Evolutionary conservation across 331 rosid species (phyloP).

Genomic region (Cucumis variabilis): DNA sequence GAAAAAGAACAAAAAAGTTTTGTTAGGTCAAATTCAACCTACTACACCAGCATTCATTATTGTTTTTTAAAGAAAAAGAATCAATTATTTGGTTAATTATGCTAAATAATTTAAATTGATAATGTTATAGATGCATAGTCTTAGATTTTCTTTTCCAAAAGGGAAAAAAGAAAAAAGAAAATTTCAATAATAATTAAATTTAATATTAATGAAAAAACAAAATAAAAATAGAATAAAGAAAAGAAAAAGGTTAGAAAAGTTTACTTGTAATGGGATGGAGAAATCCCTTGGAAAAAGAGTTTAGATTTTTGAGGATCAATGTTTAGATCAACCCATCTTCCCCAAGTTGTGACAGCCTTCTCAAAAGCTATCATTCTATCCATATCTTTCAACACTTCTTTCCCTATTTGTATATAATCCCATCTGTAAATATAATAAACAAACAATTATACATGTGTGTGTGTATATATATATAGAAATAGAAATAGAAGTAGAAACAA

Average conservation of each 20-base stretch:
- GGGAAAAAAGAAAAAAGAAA: too few species aligned
- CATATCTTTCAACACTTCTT: slow-evolving; percentile 63
- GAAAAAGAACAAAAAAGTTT: background rate
- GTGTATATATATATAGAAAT: too few species aligned
- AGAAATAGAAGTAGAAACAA: too few species aligned
- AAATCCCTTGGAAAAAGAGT: slow-evolving; percentile 94
- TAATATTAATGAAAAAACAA: background rate
- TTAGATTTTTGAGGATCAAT: slow-evolving; percentile 60
- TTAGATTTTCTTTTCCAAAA: too few species aligned
- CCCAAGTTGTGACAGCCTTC: slow-evolving; percentile 83
- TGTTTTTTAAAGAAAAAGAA: background rate
- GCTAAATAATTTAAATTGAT: background rate
- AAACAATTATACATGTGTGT: too few species aligned
- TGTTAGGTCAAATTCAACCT: background rate
- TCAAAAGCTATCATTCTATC: slow-evolving; percentile 85
- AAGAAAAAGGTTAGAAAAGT: background rate
- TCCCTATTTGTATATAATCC: slow-evolving; percentile 73
- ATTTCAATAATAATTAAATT: too few species aligned
- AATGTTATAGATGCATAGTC: background rate
- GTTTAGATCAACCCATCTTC: slow-evolving; percentile 72
- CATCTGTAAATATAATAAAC: slow-evolving; percentile 49
- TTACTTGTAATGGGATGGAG: slow-evolving; percentile 98
- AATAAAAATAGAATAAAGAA: background rate
- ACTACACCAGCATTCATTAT: background rate
- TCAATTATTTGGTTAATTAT: background rate